Evolutionary conservation across 2,329 filamentous ascomycete genomes (phyloP), one percentile per base, ranked within the genome.

Genomic region (Penicillium sp.): DNA sequence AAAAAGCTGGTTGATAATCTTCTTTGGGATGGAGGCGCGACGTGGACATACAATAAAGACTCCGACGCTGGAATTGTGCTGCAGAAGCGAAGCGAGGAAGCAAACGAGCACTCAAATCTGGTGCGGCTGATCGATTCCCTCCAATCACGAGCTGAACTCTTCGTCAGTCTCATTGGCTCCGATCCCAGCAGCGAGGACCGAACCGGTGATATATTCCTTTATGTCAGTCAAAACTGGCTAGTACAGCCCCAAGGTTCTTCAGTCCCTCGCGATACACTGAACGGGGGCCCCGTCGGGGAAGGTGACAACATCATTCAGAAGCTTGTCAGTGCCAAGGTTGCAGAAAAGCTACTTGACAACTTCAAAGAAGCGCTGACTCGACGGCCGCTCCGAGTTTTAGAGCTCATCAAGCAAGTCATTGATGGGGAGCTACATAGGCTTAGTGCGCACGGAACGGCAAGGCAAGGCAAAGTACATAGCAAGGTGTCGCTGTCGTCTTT

Each of bases 311-410:
- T 70, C 4, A 49, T 69, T n/a, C 60, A 64, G 39, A 69, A 66
- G 43, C 53, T 73, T 17, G 57, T 71, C 12, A 66, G 64, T 54
- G 69, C 71, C 3, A 73, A 72, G 48, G 49, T 73, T 32, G 63
- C 69, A 6, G 69, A 72, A 51, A 67, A 67, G 31, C 56, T 73
- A 5, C 59, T 73, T 8, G 64, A 68, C 17, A 66, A 64, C n/a
- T 72, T 70, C 56, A 71, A 70, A 48, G 69, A 72, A 49, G 67
- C 61, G 19, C 57, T 73, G 19, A 71, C 69, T 37, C 64, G 67
- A n/a, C 64, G 60, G 31, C 69, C 70, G n/a, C 48, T 68, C 7
- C 64, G 64, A 24, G 64, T 72, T 5, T 56, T 73, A 15, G 66
- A 70, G 50, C 66, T 73, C 15, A 65, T 72, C 37, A 65, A 69